Evolutionary conservation across 305 asterid species (phyloP).

Genomic region (Solanum aculeatissimum): DNA sequence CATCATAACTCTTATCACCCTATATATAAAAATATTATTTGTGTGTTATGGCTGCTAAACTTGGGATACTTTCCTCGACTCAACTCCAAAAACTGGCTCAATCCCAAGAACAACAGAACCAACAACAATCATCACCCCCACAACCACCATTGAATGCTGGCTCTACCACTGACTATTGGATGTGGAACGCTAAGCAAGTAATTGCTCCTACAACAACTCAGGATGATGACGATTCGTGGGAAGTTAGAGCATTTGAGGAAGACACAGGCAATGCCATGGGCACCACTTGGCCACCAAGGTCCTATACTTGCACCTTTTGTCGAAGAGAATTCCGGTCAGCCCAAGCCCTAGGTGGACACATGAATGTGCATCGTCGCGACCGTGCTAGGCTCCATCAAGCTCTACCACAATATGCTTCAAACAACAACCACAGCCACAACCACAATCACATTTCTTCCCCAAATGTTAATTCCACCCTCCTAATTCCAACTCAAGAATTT

Average conservation of each 20-base stretch:
- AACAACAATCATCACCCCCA: background rate
- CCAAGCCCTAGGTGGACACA: conserved; percentile 72
- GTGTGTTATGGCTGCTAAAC: conserved; percentile 15
- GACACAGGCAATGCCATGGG: conserved; percentile 42
- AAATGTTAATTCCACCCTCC: conserved; percentile 5
- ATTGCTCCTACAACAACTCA: background rate
- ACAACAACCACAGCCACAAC: background rate
- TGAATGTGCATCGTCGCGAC: conserved; percentile 74
- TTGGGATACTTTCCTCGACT: background rate
- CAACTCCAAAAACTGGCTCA: background rate
- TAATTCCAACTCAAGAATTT: conserved; percentile 30
- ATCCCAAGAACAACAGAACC: background rate
- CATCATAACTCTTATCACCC: background rate
- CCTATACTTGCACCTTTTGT: conserved; percentile 54
- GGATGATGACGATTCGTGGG: conserved; percentile 54
- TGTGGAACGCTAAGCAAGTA: conserved; percentile 16
- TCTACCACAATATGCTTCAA: conserved; percentile 4
- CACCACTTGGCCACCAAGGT: conserved; percentile 71
- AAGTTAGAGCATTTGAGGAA: conserved; percentile 49
- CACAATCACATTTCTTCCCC: background rate
- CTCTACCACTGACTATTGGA: background rate
- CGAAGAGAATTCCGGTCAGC: conserved; percentile 57
- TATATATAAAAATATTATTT: background rate
- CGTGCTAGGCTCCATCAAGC: conserved; percentile 40
- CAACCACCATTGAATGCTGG: background rate